A percentile compares a stretch with the other conserved stretches of the same genome.
phyloP scores from a whole-genome alignment of 768 basidiomycete species.

The Rhodotorula toruloides region DNA sequence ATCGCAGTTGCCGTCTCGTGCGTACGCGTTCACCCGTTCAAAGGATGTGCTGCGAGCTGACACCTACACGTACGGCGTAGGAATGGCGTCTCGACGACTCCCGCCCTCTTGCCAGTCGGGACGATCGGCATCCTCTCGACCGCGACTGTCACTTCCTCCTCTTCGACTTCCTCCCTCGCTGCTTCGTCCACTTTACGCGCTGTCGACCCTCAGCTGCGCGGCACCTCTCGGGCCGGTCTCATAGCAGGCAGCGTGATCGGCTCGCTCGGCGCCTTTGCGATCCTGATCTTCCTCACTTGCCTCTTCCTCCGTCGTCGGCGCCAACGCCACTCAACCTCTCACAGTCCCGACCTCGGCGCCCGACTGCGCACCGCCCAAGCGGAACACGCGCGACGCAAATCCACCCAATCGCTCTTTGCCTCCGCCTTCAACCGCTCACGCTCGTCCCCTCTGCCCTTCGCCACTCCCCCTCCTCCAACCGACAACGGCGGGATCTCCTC shows the following conservation, averaged over 20 bases:
- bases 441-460: not conserved
- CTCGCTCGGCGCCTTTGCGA: not conserved
- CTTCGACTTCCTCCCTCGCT: not conserved
- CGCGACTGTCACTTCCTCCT: not conserved
- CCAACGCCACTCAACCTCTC: not conserved
- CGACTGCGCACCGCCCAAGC: too few species aligned
- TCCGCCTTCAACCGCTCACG: not conserved
- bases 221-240: not conserved
- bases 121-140: not conserved
- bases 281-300: not conserved
- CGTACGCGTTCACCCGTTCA: not conserved
- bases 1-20: constrained; percentile 17
- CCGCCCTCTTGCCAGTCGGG: too few species aligned
- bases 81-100: too few species aligned
- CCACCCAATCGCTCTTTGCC: not conserved
- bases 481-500: too few species aligned
- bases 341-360: too few species aligned
- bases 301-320: not conserved
- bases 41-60: not conserved
- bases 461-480: not conserved
- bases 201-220: not conserved
- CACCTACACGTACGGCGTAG: too few species aligned
- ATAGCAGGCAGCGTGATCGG: not conserved
- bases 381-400: not conserved
- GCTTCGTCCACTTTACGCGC: not conserved